Evolutionary conservation across 2,329 filamentous ascomycete genomes (phyloP), one percentile per base, ranked within the genome.

Genomic region (Seiridium unicorne): DNA sequence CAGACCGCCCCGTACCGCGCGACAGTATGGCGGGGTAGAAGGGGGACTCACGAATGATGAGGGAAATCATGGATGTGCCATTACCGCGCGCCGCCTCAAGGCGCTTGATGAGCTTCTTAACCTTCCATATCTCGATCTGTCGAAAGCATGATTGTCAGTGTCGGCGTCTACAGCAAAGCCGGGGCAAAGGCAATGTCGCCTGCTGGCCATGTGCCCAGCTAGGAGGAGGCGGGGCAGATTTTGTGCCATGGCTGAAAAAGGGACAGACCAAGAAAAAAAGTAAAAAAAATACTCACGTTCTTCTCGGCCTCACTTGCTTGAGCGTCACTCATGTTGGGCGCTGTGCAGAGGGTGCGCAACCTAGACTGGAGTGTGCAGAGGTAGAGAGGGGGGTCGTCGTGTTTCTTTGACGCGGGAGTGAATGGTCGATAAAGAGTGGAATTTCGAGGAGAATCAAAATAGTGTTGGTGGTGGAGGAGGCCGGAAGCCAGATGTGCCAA

Each of bases 91-190:
- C 96, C 64, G 92, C 91, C 80, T 98, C 95, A 71, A 99, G 92
- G 72, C 95, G 91, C 82, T 98, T 99, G 82, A 99, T 97, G 74
- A 99, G 84, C 85, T 99, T 99, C 87, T 99, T 99, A 75, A 99
- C 93, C 89, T 99, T 97, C 91, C 90, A 93, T 82, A 89, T 89
- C 79, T 89, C 87, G 72, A 89, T 89, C 84, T 87, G 67, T 47
- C 26, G 32, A 44, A 34, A 34, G 54, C 31, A 34, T 31, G 6
- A n/a, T 32, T 55, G 44, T 44, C 36, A 51, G 58, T 51, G 9
- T 18, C 38, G 57, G 34, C 11, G 18, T 44, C 13, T 9, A 35
- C 5, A 36, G 32, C 3, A 35, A 34, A 26, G 2, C 35, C 51
- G 36, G 10, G 13, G 13, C 5, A 13, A 9, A 13, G 47, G 47